Conservation (phyloP, 1,139 yeast genomes). For the Kluyveromyces sp. region DNA sequence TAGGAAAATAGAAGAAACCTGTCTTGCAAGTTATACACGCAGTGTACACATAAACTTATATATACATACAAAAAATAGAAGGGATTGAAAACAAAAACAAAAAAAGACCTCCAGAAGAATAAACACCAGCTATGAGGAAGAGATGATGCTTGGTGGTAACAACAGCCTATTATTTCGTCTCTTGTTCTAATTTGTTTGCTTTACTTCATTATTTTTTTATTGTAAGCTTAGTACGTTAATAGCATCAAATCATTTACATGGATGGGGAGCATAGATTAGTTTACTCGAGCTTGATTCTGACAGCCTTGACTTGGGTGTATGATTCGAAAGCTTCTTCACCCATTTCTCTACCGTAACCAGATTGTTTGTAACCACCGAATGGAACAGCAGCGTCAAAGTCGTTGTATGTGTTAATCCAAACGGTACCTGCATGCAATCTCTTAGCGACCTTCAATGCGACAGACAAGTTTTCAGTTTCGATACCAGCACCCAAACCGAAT, state of each 20-base stretch:
- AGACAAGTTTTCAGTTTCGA: conserved; percentile 51
- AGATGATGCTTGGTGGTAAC: not conserved
- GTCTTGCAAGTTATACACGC: conserved; percentile 1
- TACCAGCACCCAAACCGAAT: conserved; percentile 79
- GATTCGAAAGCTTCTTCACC: conserved; percentile 65
- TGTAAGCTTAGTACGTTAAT: not conserved
- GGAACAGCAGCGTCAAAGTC: conserved; percentile 68
- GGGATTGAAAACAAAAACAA: too few relatives aligned
- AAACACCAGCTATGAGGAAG: not conserved
- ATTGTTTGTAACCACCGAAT: conserved; percentile 71
- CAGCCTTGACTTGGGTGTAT: conserved; percentile 66
- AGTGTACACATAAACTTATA: not conserved
- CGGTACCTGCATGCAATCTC: conserved; percentile 60
- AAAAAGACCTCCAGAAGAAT: too few relatives aligned
- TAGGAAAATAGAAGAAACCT: not conserved
- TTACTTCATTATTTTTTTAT: too few relatives aligned
- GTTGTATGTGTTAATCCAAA: conserved; percentile 72
- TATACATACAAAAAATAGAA: not conserved
- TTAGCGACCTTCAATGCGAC: conserved; percentile 52
- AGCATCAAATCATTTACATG: not conserved
- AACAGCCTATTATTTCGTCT: not conserved
- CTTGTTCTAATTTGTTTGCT: too few relatives aligned
- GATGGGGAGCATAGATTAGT: not conserved
- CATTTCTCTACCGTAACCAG: conserved; percentile 79
- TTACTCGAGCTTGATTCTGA: conserved; percentile 32